These are phyloP conservation scores for Pezicula radicicola DNA, from an alignment of 2,329 filamentous ascomycete genomes.

Conservation along the genomic window DNA sequence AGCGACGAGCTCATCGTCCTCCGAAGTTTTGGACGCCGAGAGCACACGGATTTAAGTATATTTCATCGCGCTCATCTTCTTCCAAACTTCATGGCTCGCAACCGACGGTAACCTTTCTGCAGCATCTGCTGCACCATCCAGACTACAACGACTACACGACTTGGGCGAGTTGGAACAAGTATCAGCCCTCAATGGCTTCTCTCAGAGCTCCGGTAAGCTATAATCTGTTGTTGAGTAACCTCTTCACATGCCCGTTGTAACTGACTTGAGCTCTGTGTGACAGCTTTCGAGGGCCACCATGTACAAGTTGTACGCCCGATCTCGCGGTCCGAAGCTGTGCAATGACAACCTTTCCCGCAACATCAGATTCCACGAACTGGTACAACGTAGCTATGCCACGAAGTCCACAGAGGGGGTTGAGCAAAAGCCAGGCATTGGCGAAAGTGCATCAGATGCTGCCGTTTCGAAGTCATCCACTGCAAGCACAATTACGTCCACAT, in stretches of 20 bases:
- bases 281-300: not conserved
- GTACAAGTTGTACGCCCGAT: too few species aligned
- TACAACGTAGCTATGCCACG: too few species aligned
- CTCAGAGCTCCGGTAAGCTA: slow-evolving; percentile 20
- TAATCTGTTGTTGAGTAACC: not conserved
- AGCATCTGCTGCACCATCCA: slow-evolving; percentile 25
- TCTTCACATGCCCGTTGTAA: not conserved
- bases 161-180: slow-evolving; percentile 1
- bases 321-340: too few species aligned
- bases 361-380: too few species aligned
- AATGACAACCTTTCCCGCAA: too few species aligned
- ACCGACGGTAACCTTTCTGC: slow-evolving; percentile 24
- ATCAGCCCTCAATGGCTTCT: slow-evolving; percentile 21
- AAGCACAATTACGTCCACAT: not conserved
- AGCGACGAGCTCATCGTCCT: not conserved
- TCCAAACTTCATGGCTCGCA: slow-evolving; percentile 19
- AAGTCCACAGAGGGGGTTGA: not conserved
- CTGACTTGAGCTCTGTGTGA: not conserved
- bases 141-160: not conserved
- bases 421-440: slow-evolving; percentile 1
- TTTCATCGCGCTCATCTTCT: not conserved
- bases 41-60: not conserved
- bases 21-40: not conserved
- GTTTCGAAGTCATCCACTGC: slow-evolving; percentile 9
- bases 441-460: slow-evolving; percentile 6